Conservation (phyloP, 345 rosid species). For the Populus alba region DNA sequence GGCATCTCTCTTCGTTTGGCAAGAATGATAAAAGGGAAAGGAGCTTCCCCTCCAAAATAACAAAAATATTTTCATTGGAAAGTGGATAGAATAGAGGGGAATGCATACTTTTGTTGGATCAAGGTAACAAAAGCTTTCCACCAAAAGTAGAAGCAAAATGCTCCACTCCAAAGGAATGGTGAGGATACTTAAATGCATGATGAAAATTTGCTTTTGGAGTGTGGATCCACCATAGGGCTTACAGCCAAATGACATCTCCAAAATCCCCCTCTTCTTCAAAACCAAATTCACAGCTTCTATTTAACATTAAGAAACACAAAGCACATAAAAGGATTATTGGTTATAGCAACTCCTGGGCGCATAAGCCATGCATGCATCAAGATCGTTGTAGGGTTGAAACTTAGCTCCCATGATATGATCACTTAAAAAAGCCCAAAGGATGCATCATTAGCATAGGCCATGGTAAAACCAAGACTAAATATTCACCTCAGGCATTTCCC, state of each 20-base stretch:
- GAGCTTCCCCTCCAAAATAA: background rate
- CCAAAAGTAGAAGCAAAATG: background rate
- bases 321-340: background rate
- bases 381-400: background rate
- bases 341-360: background rate
- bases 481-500: conserved; percentile 73
- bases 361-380: background rate
- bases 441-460: conserved; percentile 2
- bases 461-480: background rate
- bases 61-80: background rate
- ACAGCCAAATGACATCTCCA: background rate
- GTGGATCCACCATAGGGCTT: background rate
- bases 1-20: background rate
- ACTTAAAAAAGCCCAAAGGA: background rate
- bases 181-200: background rate
- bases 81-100: background rate
- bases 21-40: background rate
- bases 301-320: background rate
- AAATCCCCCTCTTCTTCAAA: background rate
- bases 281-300: background rate
- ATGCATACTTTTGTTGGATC: background rate
- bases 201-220: background rate
- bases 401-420: background rate
- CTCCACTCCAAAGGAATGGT: background rate
- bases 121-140: background rate